Conservation (phyloP, 2,329 filamentous ascomycete genomes). For the Elsinoe batatas region DNA sequence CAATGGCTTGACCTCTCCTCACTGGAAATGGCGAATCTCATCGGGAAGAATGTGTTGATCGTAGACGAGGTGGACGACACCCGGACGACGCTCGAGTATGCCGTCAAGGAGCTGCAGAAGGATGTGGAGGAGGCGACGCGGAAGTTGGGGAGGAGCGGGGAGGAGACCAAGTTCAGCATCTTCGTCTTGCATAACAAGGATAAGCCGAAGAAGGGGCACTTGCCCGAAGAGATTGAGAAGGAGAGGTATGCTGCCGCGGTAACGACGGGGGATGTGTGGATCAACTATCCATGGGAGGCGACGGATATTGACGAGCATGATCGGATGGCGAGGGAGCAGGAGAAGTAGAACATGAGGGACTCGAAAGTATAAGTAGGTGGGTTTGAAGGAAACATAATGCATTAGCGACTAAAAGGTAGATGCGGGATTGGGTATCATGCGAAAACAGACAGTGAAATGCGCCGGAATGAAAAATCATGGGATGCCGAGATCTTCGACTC, state of each 20-base stretch:
- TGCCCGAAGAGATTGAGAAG: conserved; percentile 61
- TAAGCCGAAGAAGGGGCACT: conserved; percentile 82
- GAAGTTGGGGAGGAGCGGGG: conserved; percentile 56
- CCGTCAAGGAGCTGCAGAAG: conserved; percentile 86
- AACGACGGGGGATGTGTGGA: conserved; percentile 92
- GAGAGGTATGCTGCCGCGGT: conserved; percentile 73
- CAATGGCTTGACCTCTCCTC: conserved; percentile 93
- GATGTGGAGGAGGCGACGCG: conserved; percentile 76
- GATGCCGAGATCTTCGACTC: conserved; percentile 38
- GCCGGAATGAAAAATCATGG: background rate
- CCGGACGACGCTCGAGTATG: conserved; percentile 86
- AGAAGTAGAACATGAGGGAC: conserved; percentile 8
- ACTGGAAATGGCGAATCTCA: conserved; percentile 77
- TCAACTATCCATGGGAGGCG: conserved; percentile 98
- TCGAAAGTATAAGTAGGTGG: background rate
- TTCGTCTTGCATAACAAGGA: conserved; percentile 99
- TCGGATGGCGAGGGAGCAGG: conserved; percentile 43
- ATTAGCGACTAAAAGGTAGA: conserved; percentile 5
- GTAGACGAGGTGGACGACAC: conserved; percentile 96
- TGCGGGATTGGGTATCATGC: conserved; percentile 6
- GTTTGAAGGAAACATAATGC: background rate
- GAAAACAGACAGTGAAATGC: background rate
- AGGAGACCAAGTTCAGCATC: conserved; percentile 81
- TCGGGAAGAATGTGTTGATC: conserved; percentile 84
- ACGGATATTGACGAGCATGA: conserved; percentile 91